These are phyloP conservation scores for Peronospora farinosa DNA, from an alignment of 352 stramenopile genomes.

Conservation along the genomic window DNA sequence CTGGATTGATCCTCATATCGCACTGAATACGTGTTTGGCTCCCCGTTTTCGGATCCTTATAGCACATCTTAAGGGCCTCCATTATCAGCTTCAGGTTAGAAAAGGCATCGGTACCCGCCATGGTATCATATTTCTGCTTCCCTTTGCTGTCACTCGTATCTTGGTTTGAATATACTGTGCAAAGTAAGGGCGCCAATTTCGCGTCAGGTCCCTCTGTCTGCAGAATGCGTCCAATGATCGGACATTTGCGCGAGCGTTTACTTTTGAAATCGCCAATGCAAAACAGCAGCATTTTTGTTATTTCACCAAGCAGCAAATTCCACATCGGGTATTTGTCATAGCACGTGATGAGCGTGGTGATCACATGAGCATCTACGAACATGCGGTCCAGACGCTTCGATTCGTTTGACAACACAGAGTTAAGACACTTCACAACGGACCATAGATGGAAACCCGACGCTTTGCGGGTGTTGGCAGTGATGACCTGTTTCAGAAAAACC, in stretches of 20 bases:
- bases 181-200: slow-evolving; percentile 53
- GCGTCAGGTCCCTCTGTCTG: slow-evolving; percentile 45
- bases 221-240: slow-evolving; percentile 68
- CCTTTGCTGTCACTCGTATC: slow-evolving; percentile 23
- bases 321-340: slow-evolving; percentile 80
- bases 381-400: slow-evolving; percentile 80
- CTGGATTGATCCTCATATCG: slow-evolving; percentile 39
- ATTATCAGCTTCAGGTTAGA: slow-evolving; percentile 81
- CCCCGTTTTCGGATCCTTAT: slow-evolving; percentile 62
- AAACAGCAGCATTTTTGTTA: slow-evolving; percentile 84
- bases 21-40: slow-evolving; percentile 65
- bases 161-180: slow-evolving; percentile 45
- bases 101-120: slow-evolving; percentile 58
- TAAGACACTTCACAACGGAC: slow-evolving; percentile 70
- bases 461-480: slow-evolving; percentile 53
- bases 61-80: slow-evolving; percentile 71
- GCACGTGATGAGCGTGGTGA: slow-evolving; percentile 63
- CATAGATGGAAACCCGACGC: slow-evolving; percentile 69
- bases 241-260: slow-evolving; percentile 75
- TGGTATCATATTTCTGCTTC: slow-evolving; percentile 29
- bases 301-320: slow-evolving; percentile 70
- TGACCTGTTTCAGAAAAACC: slow-evolving; percentile 76
- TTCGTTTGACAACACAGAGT: slow-evolving; percentile 67
- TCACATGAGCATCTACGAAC: slow-evolving; percentile 67
- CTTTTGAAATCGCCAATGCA: slow-evolving; percentile 82